These are phyloP conservation scores for Saccharomycopsis amapae DNA, from an alignment of 805 yeast species.

Conservation along the genomic window DNA sequence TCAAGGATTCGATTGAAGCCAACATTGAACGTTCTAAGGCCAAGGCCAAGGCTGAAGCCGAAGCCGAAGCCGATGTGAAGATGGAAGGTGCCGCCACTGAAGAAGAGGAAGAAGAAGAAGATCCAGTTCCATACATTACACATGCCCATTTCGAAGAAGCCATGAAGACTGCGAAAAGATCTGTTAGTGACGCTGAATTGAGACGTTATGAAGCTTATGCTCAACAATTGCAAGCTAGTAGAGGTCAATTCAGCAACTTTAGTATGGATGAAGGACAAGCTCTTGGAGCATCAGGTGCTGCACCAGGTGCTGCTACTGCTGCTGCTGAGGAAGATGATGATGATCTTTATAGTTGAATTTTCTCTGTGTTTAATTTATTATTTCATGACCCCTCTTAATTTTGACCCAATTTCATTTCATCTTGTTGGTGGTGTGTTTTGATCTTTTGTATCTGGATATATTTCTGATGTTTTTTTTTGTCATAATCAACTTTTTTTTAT, in stretches of 20 bases:
- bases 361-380: not conserved
- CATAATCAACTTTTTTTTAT: too few relatives aligned
- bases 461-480: too few relatives aligned
- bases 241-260: conserved; percentile 91
- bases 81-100: conserved; percentile 33
- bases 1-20: conserved; percentile 95
- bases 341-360: conserved; percentile 33
- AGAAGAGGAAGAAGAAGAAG: conserved; percentile 64
- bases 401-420: not conserved
- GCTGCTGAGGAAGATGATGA: conserved; percentile 47
- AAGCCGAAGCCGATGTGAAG: conserved; percentile 39
- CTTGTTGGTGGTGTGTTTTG: not conserved
- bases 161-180: conserved; percentile 97
- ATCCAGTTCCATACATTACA: conserved; percentile 93
- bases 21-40: conserved; percentile 39
- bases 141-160: conserved; percentile 97
- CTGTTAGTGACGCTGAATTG: conserved; percentile 93
- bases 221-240: conserved; percentile 89
- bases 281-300: conserved; percentile 36
- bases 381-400: not conserved
- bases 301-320: conserved; percentile 33
- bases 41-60: conserved; percentile 31
- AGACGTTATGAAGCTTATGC: conserved; percentile 99
- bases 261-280: conserved; percentile 58
- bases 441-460: too few relatives aligned